Evolutionary conservation across 2,329 filamentous ascomycete species (phyloP).

Genomic region (Elsinoe fawcettii): DNA sequence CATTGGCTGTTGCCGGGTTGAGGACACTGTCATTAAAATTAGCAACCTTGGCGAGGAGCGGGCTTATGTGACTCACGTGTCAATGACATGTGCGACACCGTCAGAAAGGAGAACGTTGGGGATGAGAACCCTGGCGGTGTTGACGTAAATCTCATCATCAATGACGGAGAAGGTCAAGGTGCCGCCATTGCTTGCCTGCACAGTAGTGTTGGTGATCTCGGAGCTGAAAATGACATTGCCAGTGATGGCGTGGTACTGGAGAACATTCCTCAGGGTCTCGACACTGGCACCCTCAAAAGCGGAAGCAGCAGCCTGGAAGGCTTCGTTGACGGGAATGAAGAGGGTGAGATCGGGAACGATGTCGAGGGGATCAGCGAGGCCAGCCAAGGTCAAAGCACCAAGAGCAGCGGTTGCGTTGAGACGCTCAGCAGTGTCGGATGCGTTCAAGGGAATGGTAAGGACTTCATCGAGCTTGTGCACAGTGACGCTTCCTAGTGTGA

Average conservation of each 20-base stretch:
- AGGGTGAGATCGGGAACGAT: slow-evolving; percentile 18
- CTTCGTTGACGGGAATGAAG: slow-evolving; percentile 25
- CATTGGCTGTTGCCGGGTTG: neutral
- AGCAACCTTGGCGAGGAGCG: neutral
- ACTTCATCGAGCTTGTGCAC: slow-evolving; percentile 21
- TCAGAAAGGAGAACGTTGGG: slow-evolving; percentile 47
- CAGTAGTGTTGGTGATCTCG: slow-evolving; percentile 25
- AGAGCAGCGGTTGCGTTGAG: slow-evolving; percentile 15
- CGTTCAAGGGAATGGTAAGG: slow-evolving; percentile 15
- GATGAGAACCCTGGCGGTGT: slow-evolving; percentile 45
- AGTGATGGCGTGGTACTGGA: slow-evolving; percentile 32
- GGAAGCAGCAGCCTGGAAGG: slow-evolving; percentile 30
- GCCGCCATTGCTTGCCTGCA: slow-evolving; percentile 25
- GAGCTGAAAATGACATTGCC: slow-evolving; percentile 27
- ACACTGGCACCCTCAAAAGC: slow-evolving; percentile 27
- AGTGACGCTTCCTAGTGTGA: slow-evolving; percentile 17
- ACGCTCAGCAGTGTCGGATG: slow-evolving; percentile 17
- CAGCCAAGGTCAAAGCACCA: slow-evolving; percentile 13
- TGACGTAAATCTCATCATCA: slow-evolving; percentile 40
- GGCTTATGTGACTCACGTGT: slow-evolving; percentile 20
- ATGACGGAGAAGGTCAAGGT: slow-evolving; percentile 40
- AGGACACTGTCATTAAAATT: slow-evolving; percentile 6
- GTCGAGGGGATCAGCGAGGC: slow-evolving; percentile 15
- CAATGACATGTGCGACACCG: slow-evolving; percentile 51
- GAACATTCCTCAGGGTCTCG: slow-evolving; percentile 25